A percentile compares a stretch with the other conserved stretches of the same genome.
Evolutionary conservation across 2,329 filamentous ascomycete species (phyloP).

Genomic region (Ceratocystis papillata): DNA sequence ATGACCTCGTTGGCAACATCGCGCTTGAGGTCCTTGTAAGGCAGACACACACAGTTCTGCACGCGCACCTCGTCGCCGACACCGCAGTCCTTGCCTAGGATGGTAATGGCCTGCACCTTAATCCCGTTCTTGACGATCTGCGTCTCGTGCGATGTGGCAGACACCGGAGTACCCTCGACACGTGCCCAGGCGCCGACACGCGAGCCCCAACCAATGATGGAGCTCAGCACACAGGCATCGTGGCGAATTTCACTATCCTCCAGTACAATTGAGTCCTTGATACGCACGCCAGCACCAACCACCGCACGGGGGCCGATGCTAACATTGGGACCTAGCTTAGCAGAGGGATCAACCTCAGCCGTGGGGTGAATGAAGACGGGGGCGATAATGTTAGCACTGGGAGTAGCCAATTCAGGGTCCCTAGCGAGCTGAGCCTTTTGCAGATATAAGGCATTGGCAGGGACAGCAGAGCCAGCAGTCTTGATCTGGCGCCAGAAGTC

Average conservation of each 20-base stretch:
- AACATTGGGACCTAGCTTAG: conserved; percentile 94
- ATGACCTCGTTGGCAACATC: conserved; percentile 82
- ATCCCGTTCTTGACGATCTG: conserved; percentile 96
- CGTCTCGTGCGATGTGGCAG: conserved; percentile 77
- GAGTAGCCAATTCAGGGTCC: conserved; percentile 58
- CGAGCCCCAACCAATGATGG: conserved; percentile 94
- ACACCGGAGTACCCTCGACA: conserved; percentile 87
- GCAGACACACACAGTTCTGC: conserved; percentile 95
- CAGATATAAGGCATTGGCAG: conserved; percentile 91
- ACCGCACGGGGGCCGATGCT: conserved; percentile 83
- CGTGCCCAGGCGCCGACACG: conserved; percentile 95
- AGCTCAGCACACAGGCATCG: conserved; percentile 88
- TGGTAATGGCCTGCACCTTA: conserved; percentile 97
- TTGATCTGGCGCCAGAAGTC: conserved; percentile 99
- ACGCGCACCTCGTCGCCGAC: conserved; percentile 91
- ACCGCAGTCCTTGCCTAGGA: conserved; percentile 87
- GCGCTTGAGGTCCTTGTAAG: conserved; percentile 96
- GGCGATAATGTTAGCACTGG: conserved; percentile 76
- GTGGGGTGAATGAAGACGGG: conserved; percentile 94
- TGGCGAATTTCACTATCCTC: conserved; percentile 95
- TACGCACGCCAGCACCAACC: conserved; percentile 74
- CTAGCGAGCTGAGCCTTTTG: conserved; percentile 73
- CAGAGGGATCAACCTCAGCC: conserved; percentile 81
- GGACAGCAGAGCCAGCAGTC: conserved; percentile 91
- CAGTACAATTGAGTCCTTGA: conserved; percentile 93